phyloP scores from a whole-genome alignment of 257 asterid species.

The Capsicum rhomboideum region DNA sequence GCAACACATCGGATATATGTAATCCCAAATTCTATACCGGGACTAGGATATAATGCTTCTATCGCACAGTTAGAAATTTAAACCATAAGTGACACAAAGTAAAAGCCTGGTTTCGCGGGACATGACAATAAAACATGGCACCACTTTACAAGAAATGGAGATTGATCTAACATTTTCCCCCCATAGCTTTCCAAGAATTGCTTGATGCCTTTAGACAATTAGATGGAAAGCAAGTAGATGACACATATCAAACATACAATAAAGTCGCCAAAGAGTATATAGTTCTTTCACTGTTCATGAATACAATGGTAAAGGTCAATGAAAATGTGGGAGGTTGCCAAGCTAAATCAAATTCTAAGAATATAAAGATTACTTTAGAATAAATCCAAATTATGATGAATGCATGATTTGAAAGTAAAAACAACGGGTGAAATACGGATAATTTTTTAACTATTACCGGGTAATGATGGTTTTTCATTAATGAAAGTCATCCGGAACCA shows the following conservation, averaged over 20 bases:
- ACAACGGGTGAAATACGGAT: background rate
- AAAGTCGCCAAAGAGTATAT: background rate
- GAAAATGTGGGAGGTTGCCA: background rate
- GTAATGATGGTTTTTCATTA: slow-evolving; percentile 15
- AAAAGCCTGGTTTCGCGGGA: background rate
- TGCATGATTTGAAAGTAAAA: slow-evolving; percentile 13
- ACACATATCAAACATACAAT: background rate
- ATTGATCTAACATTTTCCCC: background rate
- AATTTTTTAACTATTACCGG: slow-evolving; percentile 13
- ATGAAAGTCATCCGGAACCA: slow-evolving; percentile 16
- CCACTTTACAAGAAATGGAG: background rate
- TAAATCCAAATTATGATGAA: slow-evolving; percentile 1
- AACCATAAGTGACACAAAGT: background rate
- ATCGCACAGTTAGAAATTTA: background rate
- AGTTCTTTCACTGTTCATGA: background rate
- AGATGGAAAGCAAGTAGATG: background rate
- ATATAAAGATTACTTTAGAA: background rate
- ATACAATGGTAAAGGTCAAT: background rate
- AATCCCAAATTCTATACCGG: too few species aligned
- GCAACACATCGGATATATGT: background rate
- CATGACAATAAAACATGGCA: background rate
- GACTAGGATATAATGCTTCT: too few species aligned
- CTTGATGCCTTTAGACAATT: background rate
- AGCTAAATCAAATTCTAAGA: background rate
- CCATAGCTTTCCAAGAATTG: background rate